Base-by-base conservation (phyloP, 2,329 filamentous ascomycete species). In the Cladosporium sp. region DNA sequence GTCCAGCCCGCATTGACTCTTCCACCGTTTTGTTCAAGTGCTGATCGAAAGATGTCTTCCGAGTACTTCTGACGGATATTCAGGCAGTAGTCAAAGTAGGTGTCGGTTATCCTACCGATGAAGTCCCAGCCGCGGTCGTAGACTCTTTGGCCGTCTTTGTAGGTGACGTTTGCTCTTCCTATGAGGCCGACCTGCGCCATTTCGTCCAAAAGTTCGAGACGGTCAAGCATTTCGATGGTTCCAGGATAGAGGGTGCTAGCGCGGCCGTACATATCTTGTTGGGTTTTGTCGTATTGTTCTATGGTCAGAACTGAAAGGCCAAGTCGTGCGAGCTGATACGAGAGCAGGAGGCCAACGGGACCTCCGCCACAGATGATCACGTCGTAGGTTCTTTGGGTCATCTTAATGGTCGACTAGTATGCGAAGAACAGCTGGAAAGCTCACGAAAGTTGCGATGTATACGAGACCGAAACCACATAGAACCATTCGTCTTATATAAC, bases 61-160 rank as follows among this genome's bases (percentile, higher is more conserved):
- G 80, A 78, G 64, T 81, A 83, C 65, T 80, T 83, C 68, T 84
- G 81, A 15, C 82, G 73, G 55, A 84, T 64, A 1, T 83, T 80
- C n/a, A 83, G 70, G 0, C 76, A 74, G 64, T 82, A 84, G 61
- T 81, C 76, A 69, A 78, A 83, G 25, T 72, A 70, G 1, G 80
- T 81, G 59, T 81, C 61, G 3, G 42, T 30, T 22, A 49, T 34
- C 4, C 6, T 34, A 7, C 28, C 6, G 5, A 49, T 4, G 28
- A 36, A 36, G 15, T 30, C 28, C 45, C 45, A 49, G 12, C 25
- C 45, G 15, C 45, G 15, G 6, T 77, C 78, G 3, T 73, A 63
- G 17, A 76, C 70, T 60, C 78, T 75, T 39, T 80, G 71, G 15
- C 81, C 80, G 50, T 75, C 47, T 51, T 82, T 74, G 68, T 82